Conservation (phyloP, 768 basidiomycete species). For the Solioccasus polychromus region DNA sequence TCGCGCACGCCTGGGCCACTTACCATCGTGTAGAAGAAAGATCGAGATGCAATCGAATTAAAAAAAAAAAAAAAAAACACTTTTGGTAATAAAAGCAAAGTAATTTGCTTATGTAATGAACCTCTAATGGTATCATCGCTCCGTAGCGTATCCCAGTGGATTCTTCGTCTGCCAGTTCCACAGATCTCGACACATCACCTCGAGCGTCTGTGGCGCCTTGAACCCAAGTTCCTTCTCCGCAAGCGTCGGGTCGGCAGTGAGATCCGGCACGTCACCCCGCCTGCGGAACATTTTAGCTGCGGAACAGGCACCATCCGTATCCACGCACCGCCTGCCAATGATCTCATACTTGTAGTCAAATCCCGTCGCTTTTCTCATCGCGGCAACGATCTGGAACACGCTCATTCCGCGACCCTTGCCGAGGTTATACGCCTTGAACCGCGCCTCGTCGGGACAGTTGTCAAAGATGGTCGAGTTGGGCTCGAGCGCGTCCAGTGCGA, state of each 20-base stretch:
- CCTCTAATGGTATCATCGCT: slow-evolving; percentile 15
- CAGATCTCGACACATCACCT: slow-evolving; percentile 92
- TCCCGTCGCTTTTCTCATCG: slow-evolving; percentile 90
- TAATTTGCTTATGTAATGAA: slow-evolving; percentile 15
- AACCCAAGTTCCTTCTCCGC: slow-evolving; percentile 94
- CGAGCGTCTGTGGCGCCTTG: slow-evolving; percentile 73
- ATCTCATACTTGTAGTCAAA: slow-evolving; percentile 88
- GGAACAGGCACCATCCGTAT: neutral
- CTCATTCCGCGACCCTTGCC: slow-evolving; percentile 91
- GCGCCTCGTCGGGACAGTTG: slow-evolving; percentile 47
- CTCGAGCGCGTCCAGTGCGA: slow-evolving; percentile 82
- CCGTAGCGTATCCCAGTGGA: slow-evolving; percentile 63
- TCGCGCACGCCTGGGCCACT: slow-evolving; percentile 2
- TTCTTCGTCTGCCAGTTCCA: slow-evolving; percentile 99
- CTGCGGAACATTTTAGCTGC: slow-evolving; percentile 37
- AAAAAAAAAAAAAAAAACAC: too few species aligned
- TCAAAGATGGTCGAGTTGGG: slow-evolving; percentile 57
- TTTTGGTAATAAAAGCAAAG: too few species aligned
- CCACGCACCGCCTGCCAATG: slow-evolving; percentile 79
- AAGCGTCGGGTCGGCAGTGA: slow-evolving; percentile 89
- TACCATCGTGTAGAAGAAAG: slow-evolving; percentile 20
- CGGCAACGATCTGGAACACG: slow-evolving; percentile 90
- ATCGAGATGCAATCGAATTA: neutral
- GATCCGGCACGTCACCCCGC: slow-evolving; percentile 91
- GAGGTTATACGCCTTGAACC: slow-evolving; percentile 94